These are phyloP conservation scores for Phytophthora rubi DNA, from an alignment of 352 stramenopile genomes.

Conservation along the genomic window DNA sequence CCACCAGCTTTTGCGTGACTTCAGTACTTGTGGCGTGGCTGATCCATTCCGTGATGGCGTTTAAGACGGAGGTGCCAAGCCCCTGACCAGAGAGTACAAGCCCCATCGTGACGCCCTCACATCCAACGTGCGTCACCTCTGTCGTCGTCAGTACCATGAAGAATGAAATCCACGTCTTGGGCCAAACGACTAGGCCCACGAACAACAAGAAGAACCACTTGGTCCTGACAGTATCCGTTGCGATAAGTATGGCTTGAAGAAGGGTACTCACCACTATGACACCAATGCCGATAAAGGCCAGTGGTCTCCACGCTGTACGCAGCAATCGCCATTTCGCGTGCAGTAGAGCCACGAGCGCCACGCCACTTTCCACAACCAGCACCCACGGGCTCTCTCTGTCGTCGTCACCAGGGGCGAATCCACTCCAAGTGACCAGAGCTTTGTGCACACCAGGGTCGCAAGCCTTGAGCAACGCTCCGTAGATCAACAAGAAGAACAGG, in stretches of 20 bases:
- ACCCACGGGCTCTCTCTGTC: conserved; percentile 22
- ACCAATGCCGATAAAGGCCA: conserved; percentile 37
- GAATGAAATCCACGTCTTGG: conserved; percentile 48
- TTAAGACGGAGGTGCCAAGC: conserved; percentile 38
- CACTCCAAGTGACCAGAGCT: conserved; percentile 46
- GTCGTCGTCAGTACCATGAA: conserved; percentile 51
- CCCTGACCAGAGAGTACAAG: conserved; percentile 56
- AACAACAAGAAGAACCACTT: conserved; percentile 56
- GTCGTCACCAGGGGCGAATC: conserved; percentile 18
- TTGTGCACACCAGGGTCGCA: conserved; percentile 45
- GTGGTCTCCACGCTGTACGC: conserved; percentile 45
- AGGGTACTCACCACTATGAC: conserved; percentile 40
- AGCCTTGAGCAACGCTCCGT: conserved; percentile 45
- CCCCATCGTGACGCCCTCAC: conserved; percentile 60
- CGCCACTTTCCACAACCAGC: conserved; percentile 36
- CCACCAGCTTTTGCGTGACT: conserved; percentile 28
- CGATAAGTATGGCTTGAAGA: conserved; percentile 41
- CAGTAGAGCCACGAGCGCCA: conserved; percentile 42
- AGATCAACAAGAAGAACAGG: conserved; percentile 52
- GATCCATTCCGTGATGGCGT: conserved; percentile 36
- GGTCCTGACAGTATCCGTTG: conserved; percentile 40
- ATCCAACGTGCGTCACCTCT: conserved; percentile 59
- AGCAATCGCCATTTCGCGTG: conserved; percentile 52
- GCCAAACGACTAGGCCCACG: conserved; percentile 38
- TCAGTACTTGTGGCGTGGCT: conserved; percentile 32